Evolutionary conservation across 352 stramenopile genomes (phyloP).

Genomic region (Globisporangium alternatum): DNA sequence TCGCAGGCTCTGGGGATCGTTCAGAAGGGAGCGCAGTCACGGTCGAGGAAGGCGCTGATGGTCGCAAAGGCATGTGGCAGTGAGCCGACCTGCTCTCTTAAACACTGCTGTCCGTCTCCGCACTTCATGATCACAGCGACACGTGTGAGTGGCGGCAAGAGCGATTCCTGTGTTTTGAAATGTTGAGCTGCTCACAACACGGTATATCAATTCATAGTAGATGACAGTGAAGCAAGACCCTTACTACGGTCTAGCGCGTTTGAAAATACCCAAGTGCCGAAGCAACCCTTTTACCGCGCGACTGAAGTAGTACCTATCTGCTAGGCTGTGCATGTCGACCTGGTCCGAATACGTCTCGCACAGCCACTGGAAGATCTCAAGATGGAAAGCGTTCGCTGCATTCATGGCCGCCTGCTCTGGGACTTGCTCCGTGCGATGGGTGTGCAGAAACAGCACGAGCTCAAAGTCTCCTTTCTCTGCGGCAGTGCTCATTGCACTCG

Average conservation of each 20-base stretch:
- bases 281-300: neutral
- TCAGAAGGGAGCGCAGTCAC: neutral
- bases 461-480: neutral
- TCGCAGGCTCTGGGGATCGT: neutral
- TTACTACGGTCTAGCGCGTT: neutral
- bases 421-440: neutral
- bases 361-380: neutral
- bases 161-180: too few species aligned
- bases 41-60: neutral
- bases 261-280: neutral
- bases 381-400: neutral
- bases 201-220: too few species aligned
- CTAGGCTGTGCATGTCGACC: neutral
- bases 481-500: neutral
- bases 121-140: neutral
- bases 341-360: neutral
- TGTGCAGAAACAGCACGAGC: neutral
- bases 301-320: neutral
- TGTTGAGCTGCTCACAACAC: too few species aligned
- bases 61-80: neutral
- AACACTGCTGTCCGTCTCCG: neutral
- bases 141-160: neutral
- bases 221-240: too few species aligned
- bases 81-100: neutral
- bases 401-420: neutral